Percentiles rank a stretch among this genome's conserved stretches.
These are phyloP conservation scores for Tardiomyces digboiensis DNA, from an alignment of 1,139 yeast genomes.

Conservation along the genomic window DNA sequence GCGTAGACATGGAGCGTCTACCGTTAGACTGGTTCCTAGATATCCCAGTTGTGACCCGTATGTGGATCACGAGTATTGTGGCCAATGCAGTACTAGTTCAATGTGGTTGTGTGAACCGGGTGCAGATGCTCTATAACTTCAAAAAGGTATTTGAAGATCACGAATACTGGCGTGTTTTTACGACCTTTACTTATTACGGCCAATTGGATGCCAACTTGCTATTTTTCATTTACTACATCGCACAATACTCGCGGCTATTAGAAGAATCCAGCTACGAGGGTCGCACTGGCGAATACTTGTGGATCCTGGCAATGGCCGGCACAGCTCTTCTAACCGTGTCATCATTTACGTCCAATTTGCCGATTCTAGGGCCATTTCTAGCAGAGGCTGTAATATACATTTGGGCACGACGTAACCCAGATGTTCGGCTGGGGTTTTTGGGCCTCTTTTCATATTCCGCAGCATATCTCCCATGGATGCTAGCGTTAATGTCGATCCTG, in stretches of 20 bases:
- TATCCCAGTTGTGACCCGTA: conserved; percentile 23
- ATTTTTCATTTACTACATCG: conserved; percentile 29
- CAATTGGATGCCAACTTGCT: conserved; percentile 29
- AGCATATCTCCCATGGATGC: conserved; percentile 35
- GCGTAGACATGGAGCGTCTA: conserved; percentile 18
- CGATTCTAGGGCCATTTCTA: conserved; percentile 30
- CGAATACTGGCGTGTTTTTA: conserved; percentile 35
- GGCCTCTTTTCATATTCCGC: conserved; percentile 33
- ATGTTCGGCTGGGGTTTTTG: conserved; percentile 28
- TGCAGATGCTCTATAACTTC: conserved; percentile 15
- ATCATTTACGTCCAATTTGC: conserved; percentile 22
- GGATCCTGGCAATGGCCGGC: conserved; percentile 28
- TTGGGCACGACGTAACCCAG: conserved; percentile 38
- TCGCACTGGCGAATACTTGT: conserved; percentile 30
- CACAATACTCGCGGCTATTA: conserved; percentile 32
- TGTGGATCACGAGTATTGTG: conserved; percentile 23
- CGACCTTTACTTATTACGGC: conserved; percentile 36
- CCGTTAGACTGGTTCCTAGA: conserved; percentile 25
- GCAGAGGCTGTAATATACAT: conserved; percentile 32
- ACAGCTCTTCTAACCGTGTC: conserved; percentile 25
- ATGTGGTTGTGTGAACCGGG: conserved; percentile 20
- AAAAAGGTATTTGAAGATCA: conserved; percentile 15
- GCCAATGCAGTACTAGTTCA: conserved; percentile 25
- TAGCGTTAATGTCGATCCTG: conserved; percentile 20
- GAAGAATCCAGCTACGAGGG: conserved; percentile 29